Conservation (phyloP, 2,329 filamentous ascomycete genomes). For the Zymoseptoria ardabiliae region DNA sequence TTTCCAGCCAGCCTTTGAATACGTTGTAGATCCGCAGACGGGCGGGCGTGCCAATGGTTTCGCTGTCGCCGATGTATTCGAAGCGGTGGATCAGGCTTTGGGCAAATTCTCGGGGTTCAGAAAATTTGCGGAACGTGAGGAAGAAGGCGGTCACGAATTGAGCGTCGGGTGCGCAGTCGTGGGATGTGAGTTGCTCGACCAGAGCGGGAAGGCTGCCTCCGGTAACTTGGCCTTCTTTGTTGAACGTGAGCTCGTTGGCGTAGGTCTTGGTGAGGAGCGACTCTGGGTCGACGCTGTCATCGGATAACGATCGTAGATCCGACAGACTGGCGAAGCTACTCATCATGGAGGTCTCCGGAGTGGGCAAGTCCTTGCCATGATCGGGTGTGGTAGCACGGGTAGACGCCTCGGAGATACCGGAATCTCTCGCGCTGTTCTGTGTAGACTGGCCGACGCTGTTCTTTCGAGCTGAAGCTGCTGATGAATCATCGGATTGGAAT, state of each 20-base stretch:
- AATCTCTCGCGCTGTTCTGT: constrained; percentile 67
- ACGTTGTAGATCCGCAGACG: constrained; percentile 89
- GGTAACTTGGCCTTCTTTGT: constrained; percentile 90
- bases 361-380: constrained; percentile 39
- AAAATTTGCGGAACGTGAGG: constrained; percentile 90
- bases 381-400: constrained; percentile 87
- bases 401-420: constrained; percentile 74
- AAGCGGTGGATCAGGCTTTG: constrained; percentile 83
- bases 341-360: constrained; percentile 47
- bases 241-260: constrained; percentile 84
- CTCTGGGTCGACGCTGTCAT: constrained; percentile 74
- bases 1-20: constrained; percentile 96
- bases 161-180: constrained; percentile 85
- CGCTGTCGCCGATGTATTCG: constrained; percentile 77
- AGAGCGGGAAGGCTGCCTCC: constrained; percentile 84
- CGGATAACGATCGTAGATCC: constrained; percentile 53
- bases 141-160: constrained; percentile 93
- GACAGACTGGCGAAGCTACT: constrained; percentile 59
- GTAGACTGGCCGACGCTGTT: constrained; percentile 71
- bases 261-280: constrained; percentile 85
- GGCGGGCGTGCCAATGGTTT: constrained; percentile 69
- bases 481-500: constrained; percentile 5
- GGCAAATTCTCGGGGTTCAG: constrained; percentile 69
- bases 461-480: constrained; percentile 34
- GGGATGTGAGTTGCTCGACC: constrained; percentile 88